Evolutionary conservation across 331 rosid genomes (phyloP), one percentile per base, ranked within the genome.

Genomic region (Rosa hybrid): DNA sequence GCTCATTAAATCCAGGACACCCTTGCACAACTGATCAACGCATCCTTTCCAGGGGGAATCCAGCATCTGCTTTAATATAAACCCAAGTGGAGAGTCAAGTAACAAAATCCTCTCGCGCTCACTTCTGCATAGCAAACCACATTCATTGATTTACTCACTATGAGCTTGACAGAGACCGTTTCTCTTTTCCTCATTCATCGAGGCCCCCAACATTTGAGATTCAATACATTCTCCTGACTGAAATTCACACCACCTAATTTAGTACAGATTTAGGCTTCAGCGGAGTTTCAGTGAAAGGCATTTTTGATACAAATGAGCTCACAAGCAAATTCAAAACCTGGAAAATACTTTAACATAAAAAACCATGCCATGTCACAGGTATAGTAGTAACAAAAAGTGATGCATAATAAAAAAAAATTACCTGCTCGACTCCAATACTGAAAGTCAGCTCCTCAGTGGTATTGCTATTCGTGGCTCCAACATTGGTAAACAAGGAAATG

Each of bases 311-410:
- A 0, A 70, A 57, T 42, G 77, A 78, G 50, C 49, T 7, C n/a
- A 17, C 5, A 9, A 42, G 23, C 71, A 78, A 78, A 18, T 78
- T 45, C 62, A 70, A 1, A 23, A 71, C 71, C 71, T 71, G 60
- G 30, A 57, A 57, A 57, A n/a, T 7, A 7, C 6, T 20, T 0
- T 20, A 6, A 7, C 11, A n/a, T 56, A 1, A n/a, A 1, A n/a
- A 7, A 56, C 0, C 4, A 7, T 7, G 27, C 8, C 12, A 7
- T 30, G 34, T 30, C 34, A 30, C 27, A 1, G 4, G 1, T 18
- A 57, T 8, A 0, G 12, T 20, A 7, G 63, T 2, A 2, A n/a
- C 30, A 57, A 7, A 1, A 20, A 2, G 0, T n/a, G 27, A n/a
- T 27, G 4, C 27, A n/a, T 3, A 7, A 30, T 30, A 30, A 30